Evolutionary conservation across 257 asterid species (phyloP), one percentile per base, ranked within the genome.

Genomic region (Avicennia marina): DNA sequence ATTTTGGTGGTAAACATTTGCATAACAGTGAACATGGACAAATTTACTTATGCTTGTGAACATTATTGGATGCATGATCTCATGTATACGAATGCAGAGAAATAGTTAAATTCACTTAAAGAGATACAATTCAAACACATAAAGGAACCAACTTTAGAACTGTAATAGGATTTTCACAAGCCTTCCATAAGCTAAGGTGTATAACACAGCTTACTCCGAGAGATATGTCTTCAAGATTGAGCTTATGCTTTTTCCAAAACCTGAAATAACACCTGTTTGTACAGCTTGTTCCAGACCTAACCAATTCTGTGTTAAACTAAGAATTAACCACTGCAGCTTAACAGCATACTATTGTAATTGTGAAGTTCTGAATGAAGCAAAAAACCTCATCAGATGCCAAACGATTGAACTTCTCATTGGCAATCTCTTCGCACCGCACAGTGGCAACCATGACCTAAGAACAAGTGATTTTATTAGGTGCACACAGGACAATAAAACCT

Each of bases 351-450:
- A 38, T 16, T 0, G 34, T 32, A 52, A 58, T 26, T 69, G 42
- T 20, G 16, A 12, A 51, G 16, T 55, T 22, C 19, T 57, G 27
- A 64, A 57, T 51, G 45, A 60, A 53, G 42, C 7, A 47, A 70
- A 50, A 32, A 43, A 76, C 86, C 76, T 79, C 31, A 53, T 76
- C 79, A 26, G 67, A 64, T 13, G 48, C 66, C 70, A 79, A 75
- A 47, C 33, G 33, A 56, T 38, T 41, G 63, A 72, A 73, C 74
- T 73, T 79, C 68, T 76, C 80, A 56, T 53, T 70, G 24, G 86
- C 86, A 58, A 79, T 73, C 65, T 79, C 86, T 70, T 79, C 83
- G 61, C 86, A 79, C 36, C 86, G 73, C 40, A 79, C 86, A 49
- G 86, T 70, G 39, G 86, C 80, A 60, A 79, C 86, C 86, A 79